These are phyloP conservation scores for Capronia coronata DNA, from an alignment of 2,329 filamentous ascomycete genomes.

Conservation along the genomic window DNA sequence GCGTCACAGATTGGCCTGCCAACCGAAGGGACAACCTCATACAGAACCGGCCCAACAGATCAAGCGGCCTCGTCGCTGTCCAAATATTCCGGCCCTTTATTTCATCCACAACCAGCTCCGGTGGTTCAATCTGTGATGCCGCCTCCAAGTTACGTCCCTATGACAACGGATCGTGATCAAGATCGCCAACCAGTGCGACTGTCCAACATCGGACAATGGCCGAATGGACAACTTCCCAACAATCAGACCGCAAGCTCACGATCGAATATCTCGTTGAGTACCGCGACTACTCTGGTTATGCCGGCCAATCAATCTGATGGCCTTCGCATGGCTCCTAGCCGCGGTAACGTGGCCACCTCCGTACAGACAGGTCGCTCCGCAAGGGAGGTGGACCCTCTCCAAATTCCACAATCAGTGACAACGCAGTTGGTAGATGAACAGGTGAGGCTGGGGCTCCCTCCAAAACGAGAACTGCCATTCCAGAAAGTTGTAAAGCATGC, in stretches of 20 bases:
- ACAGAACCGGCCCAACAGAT: background rate
- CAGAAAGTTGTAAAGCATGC: background rate
- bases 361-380: background rate
- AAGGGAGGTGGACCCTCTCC: background rate
- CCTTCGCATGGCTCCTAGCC: background rate
- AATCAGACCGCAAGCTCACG: background rate
- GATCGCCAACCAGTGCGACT: background rate
- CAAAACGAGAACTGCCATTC: slow-evolving; percentile 40
- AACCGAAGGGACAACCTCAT: background rate
- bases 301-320: background rate
- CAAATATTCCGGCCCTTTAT: background rate
- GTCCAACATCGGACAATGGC: background rate
- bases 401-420: background rate
- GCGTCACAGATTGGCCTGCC: slow-evolving; percentile 14
- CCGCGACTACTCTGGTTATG: slow-evolving; percentile 16
- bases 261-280: slow-evolving; percentile 18
- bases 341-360: background rate
- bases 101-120: background rate
- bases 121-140: slow-evolving; percentile 1
- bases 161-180: background rate
- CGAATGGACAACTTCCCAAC: background rate
- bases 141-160: slow-evolving; percentile 8
- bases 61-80: background rate
- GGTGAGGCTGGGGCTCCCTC: slow-evolving; percentile 32
- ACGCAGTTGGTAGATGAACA: background rate